Evolutionary conservation across 225 moss, liverwort and hornwort species (phyloP).

Genomic region (Pseudoscleropodium purum): DNA sequence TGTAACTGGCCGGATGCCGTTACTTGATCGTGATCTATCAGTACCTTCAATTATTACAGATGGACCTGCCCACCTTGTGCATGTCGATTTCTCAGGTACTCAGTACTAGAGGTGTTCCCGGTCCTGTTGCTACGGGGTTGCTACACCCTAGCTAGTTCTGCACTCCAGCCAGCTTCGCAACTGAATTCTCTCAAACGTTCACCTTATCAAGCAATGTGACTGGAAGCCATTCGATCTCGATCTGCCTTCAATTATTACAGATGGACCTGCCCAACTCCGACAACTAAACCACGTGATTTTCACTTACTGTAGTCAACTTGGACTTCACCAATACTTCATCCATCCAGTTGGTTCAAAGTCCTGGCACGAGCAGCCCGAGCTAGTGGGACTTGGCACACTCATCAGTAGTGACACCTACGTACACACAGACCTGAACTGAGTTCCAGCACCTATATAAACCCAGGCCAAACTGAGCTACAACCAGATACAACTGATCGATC

Average conservation of each 20-base stretch:
- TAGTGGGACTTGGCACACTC: neutral
- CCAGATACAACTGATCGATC: neutral
- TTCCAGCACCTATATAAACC: neutral
- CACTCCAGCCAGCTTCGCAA: neutral
- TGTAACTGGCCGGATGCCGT: too few species aligned
- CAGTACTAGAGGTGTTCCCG: neutral
- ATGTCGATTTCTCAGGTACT: neutral
- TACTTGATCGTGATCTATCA: too few species aligned
- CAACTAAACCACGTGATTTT: neutral
- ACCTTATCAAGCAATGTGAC: neutral
- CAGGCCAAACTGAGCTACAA: neutral
- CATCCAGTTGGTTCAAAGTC: neutral
- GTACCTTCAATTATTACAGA: too few species aligned
- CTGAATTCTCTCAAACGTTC: neutral
- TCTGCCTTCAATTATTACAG: neutral
- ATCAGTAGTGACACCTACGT: neutral
- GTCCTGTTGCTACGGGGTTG: neutral
- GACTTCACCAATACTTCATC: too few species aligned
- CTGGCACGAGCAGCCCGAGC: neutral
- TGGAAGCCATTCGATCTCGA: neutral
- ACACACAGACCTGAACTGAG: neutral
- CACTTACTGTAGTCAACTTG: neutral
- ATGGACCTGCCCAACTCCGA: neutral
- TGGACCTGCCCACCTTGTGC: too few species aligned
- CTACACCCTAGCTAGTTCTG: too few species aligned